Evolutionary conservation across 306 rosid genomes (phyloP).

Genomic region (Erythrophleum fordii): DNA sequence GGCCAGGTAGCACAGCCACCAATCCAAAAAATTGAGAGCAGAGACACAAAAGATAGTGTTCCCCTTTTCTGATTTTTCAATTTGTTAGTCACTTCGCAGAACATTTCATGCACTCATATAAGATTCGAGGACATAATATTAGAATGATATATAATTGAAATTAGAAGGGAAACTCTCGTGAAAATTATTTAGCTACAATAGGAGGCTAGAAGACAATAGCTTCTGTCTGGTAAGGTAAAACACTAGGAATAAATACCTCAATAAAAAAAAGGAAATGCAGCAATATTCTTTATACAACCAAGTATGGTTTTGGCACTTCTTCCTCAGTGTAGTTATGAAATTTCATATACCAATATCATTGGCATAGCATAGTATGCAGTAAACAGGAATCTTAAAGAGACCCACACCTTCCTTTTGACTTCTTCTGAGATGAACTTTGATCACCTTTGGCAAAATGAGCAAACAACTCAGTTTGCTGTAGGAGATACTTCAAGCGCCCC

Average conservation of each 20-base stretch:
- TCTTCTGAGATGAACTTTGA: conserved; percentile 77
- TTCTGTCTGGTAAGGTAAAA: conserved; percentile 7
- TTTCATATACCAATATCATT: neutral
- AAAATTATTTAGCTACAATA: neutral
- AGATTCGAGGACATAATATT: conserved; percentile 1
- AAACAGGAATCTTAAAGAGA: conserved; percentile 7
- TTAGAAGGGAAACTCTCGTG: neutral
- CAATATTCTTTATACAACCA: neutral
- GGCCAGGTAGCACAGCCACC: neutral
- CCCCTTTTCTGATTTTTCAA: neutral
- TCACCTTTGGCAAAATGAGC: conserved; percentile 96
- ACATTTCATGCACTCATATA: neutral
- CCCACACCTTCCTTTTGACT: conserved; percentile 77
- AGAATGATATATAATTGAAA: neutral
- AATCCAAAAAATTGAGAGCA: conserved; percentile 1
- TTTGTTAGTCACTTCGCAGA: neutral
- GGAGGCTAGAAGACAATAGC: neutral
- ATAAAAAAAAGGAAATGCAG: no score
- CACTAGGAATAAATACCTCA: conserved; percentile 7
- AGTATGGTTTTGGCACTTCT: neutral
- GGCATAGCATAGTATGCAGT: neutral
- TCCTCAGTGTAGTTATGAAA: neutral
- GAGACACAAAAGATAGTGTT: neutral
- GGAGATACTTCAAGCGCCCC: conserved; percentile 92
- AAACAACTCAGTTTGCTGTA: conserved; percentile 96